These are phyloP conservation scores for Suhomyces vadensis DNA, from an alignment of 805 yeast genomes.

Conservation along the genomic window DNA sequence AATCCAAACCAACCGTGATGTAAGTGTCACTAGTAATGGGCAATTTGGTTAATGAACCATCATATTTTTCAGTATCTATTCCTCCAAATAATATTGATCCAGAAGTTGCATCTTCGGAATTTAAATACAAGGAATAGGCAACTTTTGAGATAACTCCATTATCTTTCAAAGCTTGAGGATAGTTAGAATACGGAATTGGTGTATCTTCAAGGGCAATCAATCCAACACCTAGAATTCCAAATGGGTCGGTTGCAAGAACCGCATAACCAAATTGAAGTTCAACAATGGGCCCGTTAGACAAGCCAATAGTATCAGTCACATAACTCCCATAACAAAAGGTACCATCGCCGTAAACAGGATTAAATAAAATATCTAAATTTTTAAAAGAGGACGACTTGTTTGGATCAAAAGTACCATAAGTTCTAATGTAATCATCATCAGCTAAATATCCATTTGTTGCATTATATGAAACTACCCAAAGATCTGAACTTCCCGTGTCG, in stretches of 20 bases:
- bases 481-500: conserved; percentile 3
- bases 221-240: conserved; percentile 13
- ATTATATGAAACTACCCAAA: background rate
- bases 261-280: conserved; percentile 11
- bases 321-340: conserved; percentile 45
- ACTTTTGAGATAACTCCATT: conserved; percentile 26
- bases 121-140: conserved; percentile 26
- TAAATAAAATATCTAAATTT: conserved; percentile 41
- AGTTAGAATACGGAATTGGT: conserved; percentile 12
- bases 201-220: conserved; percentile 1
- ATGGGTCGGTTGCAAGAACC: background rate
- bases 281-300: conserved; percentile 9
- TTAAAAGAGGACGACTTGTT: conserved; percentile 38
- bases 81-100: conserved; percentile 34
- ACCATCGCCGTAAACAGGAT: conserved; percentile 51
- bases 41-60: conserved; percentile 1
- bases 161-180: conserved; percentile 23
- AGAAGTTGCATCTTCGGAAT: conserved; percentile 15
- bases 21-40: conserved; percentile 2
- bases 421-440: background rate
- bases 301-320: conserved; percentile 6
- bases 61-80: conserved; percentile 27
- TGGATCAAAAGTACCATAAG: conserved; percentile 40
- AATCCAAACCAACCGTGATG: background rate
- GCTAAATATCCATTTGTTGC: background rate